Evolutionary conservation across 495 filamentous ascomycete genomes (phyloP), one percentile per base, ranked within the genome.

Genomic region (Neurospora sp.): DNA sequence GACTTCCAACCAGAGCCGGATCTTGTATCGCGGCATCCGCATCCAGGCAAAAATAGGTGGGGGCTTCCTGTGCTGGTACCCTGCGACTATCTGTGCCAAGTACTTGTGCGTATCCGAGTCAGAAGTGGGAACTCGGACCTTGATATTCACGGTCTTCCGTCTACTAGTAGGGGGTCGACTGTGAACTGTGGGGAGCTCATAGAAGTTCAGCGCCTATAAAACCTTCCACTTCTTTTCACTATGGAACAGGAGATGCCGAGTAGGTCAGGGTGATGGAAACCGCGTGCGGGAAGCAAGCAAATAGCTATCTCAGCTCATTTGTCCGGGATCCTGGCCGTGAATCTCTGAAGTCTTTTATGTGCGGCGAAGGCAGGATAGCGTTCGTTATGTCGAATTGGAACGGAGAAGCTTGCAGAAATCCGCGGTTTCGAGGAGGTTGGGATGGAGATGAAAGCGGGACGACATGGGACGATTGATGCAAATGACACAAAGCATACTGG

Each of bases 1-100:
- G 75, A 77, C 77, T 79, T 77, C 69, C 70, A 69, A 72, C 73
- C 75, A 79, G 75, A 77, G 75, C 78, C 79, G 80, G 77, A 74
- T 75, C 76, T 77, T 72, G 78, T 80, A 79, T 75, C 69, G 71
- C 69, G 37, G 76, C 71, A 47, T 74, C 68, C 75, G 77, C 76
- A 78, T 77, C 61, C 73, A 78, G 71, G 78, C 78, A 73, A 79
- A 75, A 74, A 73, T 73, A 12, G 71, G 72, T 47, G 74, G 70
- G 70, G 69, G 68, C 45, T 73, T 68, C 41, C 59, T 68, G 41
- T 27, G 65, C 42, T 12, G 76, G 78, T 77, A 78, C 77, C 73
- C n/a, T 71, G 70, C 68, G 72, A 31, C 44, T 35, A 74, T 71
- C 74, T 75, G 73, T 73, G 69, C 70, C 69, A 71, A 70, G 68